phyloP scores from a whole-genome alignment of 768 basidiomycete genomes.

The Leccinum truebloodii region DNA sequence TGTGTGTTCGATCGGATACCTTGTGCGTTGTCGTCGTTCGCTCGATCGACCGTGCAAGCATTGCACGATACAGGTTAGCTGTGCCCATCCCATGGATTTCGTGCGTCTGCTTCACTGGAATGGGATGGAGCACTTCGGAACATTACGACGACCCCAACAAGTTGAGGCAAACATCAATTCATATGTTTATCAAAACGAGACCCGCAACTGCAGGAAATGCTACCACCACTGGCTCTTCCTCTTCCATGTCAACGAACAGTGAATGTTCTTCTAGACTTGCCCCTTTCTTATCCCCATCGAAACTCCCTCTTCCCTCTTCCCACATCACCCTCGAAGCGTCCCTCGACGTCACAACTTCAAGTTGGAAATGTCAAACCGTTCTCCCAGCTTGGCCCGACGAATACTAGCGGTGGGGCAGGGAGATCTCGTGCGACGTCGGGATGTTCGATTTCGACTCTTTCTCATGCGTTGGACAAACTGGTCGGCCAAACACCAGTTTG shows the following conservation, averaged over 20 bases:
- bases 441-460: constrained; percentile 61
- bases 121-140: no score
- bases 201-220: background rate
- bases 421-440: constrained; percentile 10
- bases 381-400: constrained; percentile 7
- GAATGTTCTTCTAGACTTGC: constrained; percentile 10
- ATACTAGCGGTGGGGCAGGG: background rate
- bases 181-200: constrained; percentile 22
- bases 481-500: constrained; percentile 66
- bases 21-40: background rate
- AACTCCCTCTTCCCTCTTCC: constrained; percentile 26
- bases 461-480: constrained; percentile 71
- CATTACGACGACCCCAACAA: no score
- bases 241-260: constrained; percentile 9
- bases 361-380: constrained; percentile 4
- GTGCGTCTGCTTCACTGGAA: no score
- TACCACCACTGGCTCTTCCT: background rate
- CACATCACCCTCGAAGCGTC: constrained; percentile 20
- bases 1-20: background rate
- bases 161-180: constrained; percentile 18
- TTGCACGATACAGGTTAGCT: background rate
- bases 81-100: no score
- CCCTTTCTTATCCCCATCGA: constrained; percentile 27
- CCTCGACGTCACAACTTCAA: constrained; percentile 6
- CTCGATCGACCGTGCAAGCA: background rate